These are phyloP conservation scores for Coemansia sp. DNA, from an alignment of 192 early-diverging fungal genomes.

Conservation along the genomic window DNA sequence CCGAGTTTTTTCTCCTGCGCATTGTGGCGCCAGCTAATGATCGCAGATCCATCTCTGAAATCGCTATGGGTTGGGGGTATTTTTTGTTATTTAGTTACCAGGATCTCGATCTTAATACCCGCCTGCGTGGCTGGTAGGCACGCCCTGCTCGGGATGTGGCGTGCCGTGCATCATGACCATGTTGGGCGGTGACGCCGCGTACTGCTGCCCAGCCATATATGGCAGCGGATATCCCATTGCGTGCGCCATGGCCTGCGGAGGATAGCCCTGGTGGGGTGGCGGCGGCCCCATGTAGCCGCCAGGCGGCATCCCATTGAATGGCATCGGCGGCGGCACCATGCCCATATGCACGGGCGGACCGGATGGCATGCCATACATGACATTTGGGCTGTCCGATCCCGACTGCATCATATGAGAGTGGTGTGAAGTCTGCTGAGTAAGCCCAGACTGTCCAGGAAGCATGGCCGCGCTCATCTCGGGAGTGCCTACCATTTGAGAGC, in stretches of 20 bases:
- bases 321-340: slow-evolving; percentile 52
- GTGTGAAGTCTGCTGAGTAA: too few relatives aligned
- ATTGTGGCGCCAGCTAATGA: neutral
- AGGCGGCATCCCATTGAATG: slow-evolving; percentile 41
- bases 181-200: slow-evolving; percentile 37
- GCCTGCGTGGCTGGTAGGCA: slow-evolving; percentile 13
- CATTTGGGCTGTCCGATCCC: slow-evolving; percentile 29
- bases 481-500: slow-evolving; percentile 21
- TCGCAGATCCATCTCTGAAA: neutral
- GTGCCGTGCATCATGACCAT: slow-evolving; percentile 50
- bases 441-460: slow-evolving; percentile 21
- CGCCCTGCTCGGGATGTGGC: slow-evolving; percentile 35
- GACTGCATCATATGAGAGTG: neutral
- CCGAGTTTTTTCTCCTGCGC: neutral
- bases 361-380: slow-evolving; percentile 37
- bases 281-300: slow-evolving; percentile 45
- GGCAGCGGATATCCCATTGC: slow-evolving; percentile 49
- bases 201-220: slow-evolving; percentile 35
- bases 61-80: slow-evolving; percentile 1
- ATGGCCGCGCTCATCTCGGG: slow-evolving; percentile 42
- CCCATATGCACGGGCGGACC: slow-evolving; percentile 46
- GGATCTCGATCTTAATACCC: neutral
- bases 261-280: slow-evolving; percentile 45
- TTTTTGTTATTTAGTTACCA: neutral
- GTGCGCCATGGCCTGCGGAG: slow-evolving; percentile 41